Evolutionary conservation across 257 asterid species (phyloP).

Genomic region (Solanum clarkiae): DNA sequence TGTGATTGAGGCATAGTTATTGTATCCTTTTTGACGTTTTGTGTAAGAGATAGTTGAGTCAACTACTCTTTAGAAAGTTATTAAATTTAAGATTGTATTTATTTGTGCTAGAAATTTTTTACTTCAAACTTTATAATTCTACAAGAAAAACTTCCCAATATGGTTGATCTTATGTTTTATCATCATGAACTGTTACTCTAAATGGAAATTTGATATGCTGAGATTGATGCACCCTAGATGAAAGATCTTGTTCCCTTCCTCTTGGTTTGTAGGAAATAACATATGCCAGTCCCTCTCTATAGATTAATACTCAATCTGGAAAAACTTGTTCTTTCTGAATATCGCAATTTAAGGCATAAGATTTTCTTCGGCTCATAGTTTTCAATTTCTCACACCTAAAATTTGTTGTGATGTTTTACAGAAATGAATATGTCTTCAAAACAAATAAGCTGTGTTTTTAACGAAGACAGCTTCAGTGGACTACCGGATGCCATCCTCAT

Average conservation of each 20-base stretch:
- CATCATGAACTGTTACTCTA: background rate
- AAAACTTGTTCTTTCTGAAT: background rate
- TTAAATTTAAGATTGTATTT: background rate
- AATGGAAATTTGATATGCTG: background rate
- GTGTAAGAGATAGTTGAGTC: background rate
- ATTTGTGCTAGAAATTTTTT: too few relatives aligned
- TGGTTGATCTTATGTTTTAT: background rate
- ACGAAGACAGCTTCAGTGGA: conserved; percentile 7
- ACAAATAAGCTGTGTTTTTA: background rate
- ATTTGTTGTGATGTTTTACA: background rate
- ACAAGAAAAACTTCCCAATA: background rate
- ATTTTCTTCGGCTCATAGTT: background rate
- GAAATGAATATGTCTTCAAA: background rate
- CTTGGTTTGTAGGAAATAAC: background rate
- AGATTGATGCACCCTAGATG: background rate
- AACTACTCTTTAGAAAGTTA: background rate
- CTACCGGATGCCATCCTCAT: conserved; percentile 19
- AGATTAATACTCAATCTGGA: background rate
- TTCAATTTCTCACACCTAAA: background rate
- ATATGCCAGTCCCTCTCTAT: background rate
- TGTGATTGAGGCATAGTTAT: background rate
- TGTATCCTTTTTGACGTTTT: background rate
- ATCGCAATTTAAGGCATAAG: background rate
- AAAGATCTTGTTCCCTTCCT: background rate
- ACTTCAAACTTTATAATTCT: background rate